Evolutionary conservation across 345 rosid genomes (phyloP).

Genomic region (Rhizophora apiculata): DNA sequence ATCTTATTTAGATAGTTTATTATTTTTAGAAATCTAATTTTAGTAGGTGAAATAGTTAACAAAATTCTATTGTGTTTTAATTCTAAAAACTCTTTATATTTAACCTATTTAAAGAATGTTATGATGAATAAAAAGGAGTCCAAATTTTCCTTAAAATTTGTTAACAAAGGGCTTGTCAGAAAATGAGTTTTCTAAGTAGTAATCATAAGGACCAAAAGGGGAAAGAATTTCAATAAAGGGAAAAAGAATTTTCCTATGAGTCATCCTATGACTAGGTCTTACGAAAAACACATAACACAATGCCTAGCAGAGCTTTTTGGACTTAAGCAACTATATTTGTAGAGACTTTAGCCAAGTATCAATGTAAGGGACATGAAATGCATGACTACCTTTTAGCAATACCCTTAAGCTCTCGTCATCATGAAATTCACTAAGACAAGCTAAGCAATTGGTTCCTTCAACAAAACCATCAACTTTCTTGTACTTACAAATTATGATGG

Average conservation of each 20-base stretch:
- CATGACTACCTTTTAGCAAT: slow-evolving; percentile 76
- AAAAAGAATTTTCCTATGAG: background rate
- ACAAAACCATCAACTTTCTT: slow-evolving; percentile 48
- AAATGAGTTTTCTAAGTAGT: background rate
- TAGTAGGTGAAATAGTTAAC: background rate
- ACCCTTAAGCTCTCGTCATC: slow-evolving; percentile 65
- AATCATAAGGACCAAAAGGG: background rate
- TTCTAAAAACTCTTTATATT: background rate
- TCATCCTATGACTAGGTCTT: background rate
- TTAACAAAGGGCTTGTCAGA: too few relatives aligned
- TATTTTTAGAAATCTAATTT: background rate
- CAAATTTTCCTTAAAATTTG: too few relatives aligned
- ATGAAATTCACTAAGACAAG: slow-evolving; percentile 67
- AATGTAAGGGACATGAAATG: slow-evolving; percentile 81
- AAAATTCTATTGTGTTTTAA: background rate
- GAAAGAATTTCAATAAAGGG: background rate
- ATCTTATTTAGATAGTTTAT: too few relatives aligned
- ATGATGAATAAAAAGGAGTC: too few relatives aligned
- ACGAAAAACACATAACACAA: background rate
- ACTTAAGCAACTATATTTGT: slow-evolving; percentile 26
- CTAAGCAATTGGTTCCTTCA: slow-evolving; percentile 66
- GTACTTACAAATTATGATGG: slow-evolving; percentile 55
- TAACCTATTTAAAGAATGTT: too few relatives aligned
- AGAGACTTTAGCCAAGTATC: slow-evolving; percentile 80
- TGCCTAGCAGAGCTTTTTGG: background rate